A percentile compares a stretch with the other conserved stretches of the same genome.
phyloP scores from a whole-genome alignment of 306 rosid genomes.

The Acmispon strigosus region DNA sequence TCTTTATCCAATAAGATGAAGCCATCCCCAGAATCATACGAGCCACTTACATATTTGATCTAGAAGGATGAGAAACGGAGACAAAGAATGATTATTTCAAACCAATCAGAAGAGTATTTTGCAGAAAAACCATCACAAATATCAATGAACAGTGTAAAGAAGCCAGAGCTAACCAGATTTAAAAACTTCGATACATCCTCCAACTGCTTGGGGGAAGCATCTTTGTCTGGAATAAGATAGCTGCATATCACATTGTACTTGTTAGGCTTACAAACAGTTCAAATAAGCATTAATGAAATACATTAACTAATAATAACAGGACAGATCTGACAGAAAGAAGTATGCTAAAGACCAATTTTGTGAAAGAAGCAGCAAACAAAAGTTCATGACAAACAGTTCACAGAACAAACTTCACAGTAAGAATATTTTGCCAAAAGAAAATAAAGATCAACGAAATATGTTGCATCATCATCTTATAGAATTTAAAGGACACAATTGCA shows the following conservation, averaged over 20 bases:
- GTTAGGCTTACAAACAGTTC: conserved; percentile 4
- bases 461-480: not conserved
- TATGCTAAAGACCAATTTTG: not conserved
- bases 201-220: conserved; percentile 42
- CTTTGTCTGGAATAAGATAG: conserved; percentile 55
- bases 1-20: conserved; percentile 72
- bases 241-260: conserved; percentile 47
- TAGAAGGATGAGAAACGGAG: conserved; percentile 18
- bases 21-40: conserved; percentile 78
- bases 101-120: not conserved
- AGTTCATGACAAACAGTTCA: not conserved
- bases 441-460: not conserved
- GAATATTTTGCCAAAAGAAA: not conserved
- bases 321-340: not conserved
- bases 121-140: not conserved
- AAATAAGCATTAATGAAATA: not conserved
- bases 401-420: not conserved
- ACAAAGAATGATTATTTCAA: not conserved
- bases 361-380: conserved; percentile 1
- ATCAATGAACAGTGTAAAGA: conserved; percentile 6
- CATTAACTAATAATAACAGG: not conserved
- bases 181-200: conserved; percentile 55
- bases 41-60: conserved; percentile 86
- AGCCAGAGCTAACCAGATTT: conserved; percentile 64
- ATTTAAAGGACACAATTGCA: not conserved